Evolutionary conservation across 2,329 filamentous ascomycete species (phyloP).

Genomic region (Neonectria faginata): DNA sequence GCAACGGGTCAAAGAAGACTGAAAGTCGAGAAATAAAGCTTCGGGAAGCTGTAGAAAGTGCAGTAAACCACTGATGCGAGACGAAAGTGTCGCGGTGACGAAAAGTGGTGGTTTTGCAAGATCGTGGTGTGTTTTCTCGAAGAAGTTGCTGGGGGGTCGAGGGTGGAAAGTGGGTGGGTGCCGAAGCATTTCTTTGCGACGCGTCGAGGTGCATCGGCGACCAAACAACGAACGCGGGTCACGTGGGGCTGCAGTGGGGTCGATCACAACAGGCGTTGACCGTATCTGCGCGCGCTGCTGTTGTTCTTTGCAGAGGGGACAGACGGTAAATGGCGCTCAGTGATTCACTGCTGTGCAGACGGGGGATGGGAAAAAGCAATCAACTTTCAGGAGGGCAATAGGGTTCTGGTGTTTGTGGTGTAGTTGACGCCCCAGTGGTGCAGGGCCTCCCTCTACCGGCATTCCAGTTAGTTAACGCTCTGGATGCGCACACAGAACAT

Average conservation of each 20-base stretch:
- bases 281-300: not conserved
- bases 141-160: slow-evolving; percentile 18
- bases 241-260: slow-evolving; percentile 17
- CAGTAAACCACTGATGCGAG: slow-evolving; percentile 14
- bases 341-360: not conserved
- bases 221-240: slow-evolving; percentile 28
- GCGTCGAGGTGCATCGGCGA: slow-evolving; percentile 18
- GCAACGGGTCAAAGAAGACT: slow-evolving; percentile 30
- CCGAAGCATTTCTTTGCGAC: slow-evolving; percentile 28
- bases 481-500: not conserved
- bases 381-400: not conserved
- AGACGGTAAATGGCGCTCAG: not conserved
- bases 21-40: slow-evolving; percentile 24
- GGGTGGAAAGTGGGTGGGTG: slow-evolving; percentile 23
- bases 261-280: not conserved
- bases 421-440: not conserved
- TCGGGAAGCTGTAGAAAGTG: slow-evolving; percentile 25
- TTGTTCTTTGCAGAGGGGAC: not conserved
- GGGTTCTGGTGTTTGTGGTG: not conserved
- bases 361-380: too few species aligned
- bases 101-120: slow-evolving; percentile 28
- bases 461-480: not conserved
- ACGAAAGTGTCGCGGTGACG: slow-evolving; percentile 19
- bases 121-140: slow-evolving; percentile 29
- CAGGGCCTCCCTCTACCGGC: too few species aligned